Evolutionary conservation across 164 flowering plant species (phyloP).

Genomic region (Piper longum): DNA sequence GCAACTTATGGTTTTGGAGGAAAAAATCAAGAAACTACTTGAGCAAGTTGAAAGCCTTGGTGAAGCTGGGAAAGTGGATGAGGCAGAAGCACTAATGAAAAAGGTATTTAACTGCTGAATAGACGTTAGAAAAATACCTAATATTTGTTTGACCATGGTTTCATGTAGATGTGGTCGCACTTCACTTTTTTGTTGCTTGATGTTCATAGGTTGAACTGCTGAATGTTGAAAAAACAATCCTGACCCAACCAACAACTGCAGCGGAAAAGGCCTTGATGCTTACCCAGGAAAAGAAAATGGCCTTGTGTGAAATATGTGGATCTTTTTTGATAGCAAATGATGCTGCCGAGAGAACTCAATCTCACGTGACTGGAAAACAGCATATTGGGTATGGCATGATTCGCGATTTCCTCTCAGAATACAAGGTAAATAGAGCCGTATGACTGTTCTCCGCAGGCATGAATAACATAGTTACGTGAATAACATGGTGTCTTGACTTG

Average conservation of each 20-base stretch:
- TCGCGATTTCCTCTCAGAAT: slow-evolving; percentile 72
- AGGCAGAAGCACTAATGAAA: slow-evolving; percentile 98
- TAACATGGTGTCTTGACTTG: slow-evolving; percentile 1
- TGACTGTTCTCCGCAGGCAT: no score
- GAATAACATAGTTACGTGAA: neutral
- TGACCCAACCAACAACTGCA: slow-evolving; percentile 47
- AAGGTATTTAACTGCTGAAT: slow-evolving; percentile 33
- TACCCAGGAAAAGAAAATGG: slow-evolving; percentile 96
- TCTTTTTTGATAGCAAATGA: slow-evolving; percentile 96
- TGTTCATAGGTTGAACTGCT: slow-evolving; percentile 67
- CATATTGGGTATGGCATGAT: slow-evolving; percentile 98
- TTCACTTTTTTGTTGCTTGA: neutral
- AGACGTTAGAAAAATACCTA: neutral
- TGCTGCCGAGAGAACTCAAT: slow-evolving; percentile 92
- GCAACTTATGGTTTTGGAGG: slow-evolving; percentile 77
- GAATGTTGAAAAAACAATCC: slow-evolving; percentile 60
- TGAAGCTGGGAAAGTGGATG: slow-evolving; percentile 98
- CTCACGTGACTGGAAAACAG: slow-evolving; percentile 95
- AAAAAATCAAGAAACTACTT: slow-evolving; percentile 83
- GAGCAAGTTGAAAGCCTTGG: slow-evolving; percentile 97
- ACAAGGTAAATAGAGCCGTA: slow-evolving; percentile 35
- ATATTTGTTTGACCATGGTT: neutral
- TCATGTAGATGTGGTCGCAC: neutral
- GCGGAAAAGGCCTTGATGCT: slow-evolving; percentile 54
- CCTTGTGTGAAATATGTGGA: slow-evolving; percentile 90